Evolutionary conservation across 768 basidiomycete genomes (phyloP), one percentile per base, ranked within the genome.

Genomic region (Cystofilobasidium bisporidii): DNA sequence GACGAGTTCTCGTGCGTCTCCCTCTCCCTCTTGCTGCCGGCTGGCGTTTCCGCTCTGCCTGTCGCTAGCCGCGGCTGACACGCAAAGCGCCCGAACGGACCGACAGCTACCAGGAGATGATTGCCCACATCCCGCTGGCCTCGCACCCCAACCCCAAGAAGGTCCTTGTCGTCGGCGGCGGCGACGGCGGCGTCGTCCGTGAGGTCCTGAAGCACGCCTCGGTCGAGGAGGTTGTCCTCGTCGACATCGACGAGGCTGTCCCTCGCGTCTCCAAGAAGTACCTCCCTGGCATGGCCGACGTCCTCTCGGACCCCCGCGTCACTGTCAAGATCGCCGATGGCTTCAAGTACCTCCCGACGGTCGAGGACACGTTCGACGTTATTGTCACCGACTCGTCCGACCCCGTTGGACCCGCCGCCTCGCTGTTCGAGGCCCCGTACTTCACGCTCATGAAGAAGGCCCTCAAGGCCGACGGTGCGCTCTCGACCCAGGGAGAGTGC

Each of bases 381-480:
- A 98, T 99, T 81, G 89, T 99, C 80, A 99, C 94, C 70, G 94
- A 99, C 78, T 97, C 93, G 24, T 96, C 92, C 26, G 94, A 98
- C 78, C 94, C 94, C 45, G 91, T 97, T 64, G 94, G 94, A 50
- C 94, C 94, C 50, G 94, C 94, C 55, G 87, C 85, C 55, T 83
- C 88, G 28, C 87, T 98, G 71, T 98, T 99, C 83, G 84, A 98
- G 79, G 88, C 92, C 77, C 89, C 92, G 1, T 99, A 96, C 84
- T 99, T 97, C 82, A 83, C 90, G 77, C 85, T 98, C 41, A 83
- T 99, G 66, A 85, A 91, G 76, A 87, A 92, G 73, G 89, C 93
- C 0, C 84, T 99, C 69, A 80, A 86, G 20, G 87, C 87, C 2
- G 92, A 91, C 24, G 94, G 94, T 2, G 85, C 88, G 76, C 92